Evolutionary conservation across 169 alveolate genomes (phyloP).

Genomic region (Plasmodium falciparum): DNA sequence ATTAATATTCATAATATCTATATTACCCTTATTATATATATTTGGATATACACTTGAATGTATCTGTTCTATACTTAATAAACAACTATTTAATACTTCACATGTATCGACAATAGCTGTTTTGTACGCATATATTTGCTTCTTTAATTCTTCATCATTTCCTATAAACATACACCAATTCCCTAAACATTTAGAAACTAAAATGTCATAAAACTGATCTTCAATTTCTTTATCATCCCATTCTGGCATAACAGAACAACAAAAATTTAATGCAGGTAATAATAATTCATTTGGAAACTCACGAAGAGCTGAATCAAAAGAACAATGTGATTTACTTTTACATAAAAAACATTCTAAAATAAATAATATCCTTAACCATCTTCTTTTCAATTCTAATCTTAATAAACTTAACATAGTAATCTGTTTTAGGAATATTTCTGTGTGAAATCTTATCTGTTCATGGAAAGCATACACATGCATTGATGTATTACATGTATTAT

Average conservation of each 20-base stretch:
- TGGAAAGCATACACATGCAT: constrained; percentile 11
- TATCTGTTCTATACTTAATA: constrained; percentile 24
- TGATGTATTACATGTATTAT: not conserved
- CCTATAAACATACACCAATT: constrained; percentile 83
- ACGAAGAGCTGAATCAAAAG: constrained; percentile 80
- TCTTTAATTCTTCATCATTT: constrained; percentile 75
- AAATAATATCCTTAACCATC: constrained; percentile 83
- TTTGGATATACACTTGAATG: constrained; percentile 30
- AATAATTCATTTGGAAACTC: constrained; percentile 81
- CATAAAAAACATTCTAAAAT: constrained; percentile 81
- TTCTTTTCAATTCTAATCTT: constrained; percentile 75
- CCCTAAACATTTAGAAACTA: constrained; percentile 82
- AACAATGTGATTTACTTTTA: constrained; percentile 77
- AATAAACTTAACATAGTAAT: constrained; percentile 55
- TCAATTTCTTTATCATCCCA: constrained; percentile 80
- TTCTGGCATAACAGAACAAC: constrained; percentile 78
- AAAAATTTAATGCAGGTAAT: constrained; percentile 81
- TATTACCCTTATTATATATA: constrained; percentile 49
- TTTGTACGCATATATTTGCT: constrained; percentile 82
- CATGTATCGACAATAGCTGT: constrained; percentile 81
- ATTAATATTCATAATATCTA: not conserved
- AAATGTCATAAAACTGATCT: constrained; percentile 83
- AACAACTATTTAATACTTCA: constrained; percentile 68
- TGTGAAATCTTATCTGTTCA: constrained; percentile 46
- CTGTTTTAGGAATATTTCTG: constrained; percentile 56